A percentile compares a stretch with the other conserved stretches of the same genome.
Conservation (phyloP, 2,329 filamentous ascomycete species). For the Fusarium irregulare region DNA sequence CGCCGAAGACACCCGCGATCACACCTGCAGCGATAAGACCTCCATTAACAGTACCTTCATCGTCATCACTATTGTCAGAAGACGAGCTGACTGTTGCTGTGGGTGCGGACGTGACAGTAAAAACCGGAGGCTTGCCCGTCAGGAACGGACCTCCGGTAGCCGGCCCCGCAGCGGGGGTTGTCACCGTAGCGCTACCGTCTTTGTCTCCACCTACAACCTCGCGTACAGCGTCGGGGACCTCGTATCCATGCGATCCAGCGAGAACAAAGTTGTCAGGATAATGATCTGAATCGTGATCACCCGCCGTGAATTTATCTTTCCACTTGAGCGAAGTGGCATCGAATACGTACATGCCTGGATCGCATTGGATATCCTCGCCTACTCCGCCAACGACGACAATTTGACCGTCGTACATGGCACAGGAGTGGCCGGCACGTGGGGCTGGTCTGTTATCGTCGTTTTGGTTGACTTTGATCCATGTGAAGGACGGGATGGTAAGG, state of each 20-base stretch:
- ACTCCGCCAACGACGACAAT: slow-evolving; percentile 74
- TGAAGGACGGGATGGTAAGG: slow-evolving; percentile 70
- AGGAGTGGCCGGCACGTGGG: slow-evolving; percentile 59
- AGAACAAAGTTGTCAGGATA: slow-evolving; percentile 60
- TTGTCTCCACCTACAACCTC: slow-evolving; percentile 62
- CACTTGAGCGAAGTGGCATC: slow-evolving; percentile 72
- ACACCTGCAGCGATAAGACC: slow-evolving; percentile 62
- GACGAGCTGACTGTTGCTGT: slow-evolving; percentile 56
- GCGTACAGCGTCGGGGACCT: slow-evolving; percentile 64
- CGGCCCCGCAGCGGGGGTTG: slow-evolving; percentile 58
- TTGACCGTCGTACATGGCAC: slow-evolving; percentile 68
- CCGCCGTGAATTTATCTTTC: slow-evolving; percentile 69
- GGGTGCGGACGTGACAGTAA: slow-evolving; percentile 69
- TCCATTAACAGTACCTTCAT: slow-evolving; percentile 43
- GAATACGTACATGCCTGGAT: slow-evolving; percentile 75
- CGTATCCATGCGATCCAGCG: slow-evolving; percentile 61
- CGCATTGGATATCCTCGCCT: slow-evolving; percentile 61
- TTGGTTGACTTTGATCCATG: slow-evolving; percentile 68
- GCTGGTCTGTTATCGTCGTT: slow-evolving; percentile 66
- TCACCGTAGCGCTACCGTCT: slow-evolving; percentile 65
- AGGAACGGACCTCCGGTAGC: slow-evolving; percentile 77
- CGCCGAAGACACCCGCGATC: slow-evolving; percentile 72
- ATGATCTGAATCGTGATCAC: slow-evolving; percentile 66
- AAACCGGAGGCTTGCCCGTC: slow-evolving; percentile 75
- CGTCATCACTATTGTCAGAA: background rate